Percentiles rank a stretch among this genome's conserved stretches.
phyloP scores from a whole-genome alignment of 768 basidiomycete species.

The Tulasnella calospora region DNA sequence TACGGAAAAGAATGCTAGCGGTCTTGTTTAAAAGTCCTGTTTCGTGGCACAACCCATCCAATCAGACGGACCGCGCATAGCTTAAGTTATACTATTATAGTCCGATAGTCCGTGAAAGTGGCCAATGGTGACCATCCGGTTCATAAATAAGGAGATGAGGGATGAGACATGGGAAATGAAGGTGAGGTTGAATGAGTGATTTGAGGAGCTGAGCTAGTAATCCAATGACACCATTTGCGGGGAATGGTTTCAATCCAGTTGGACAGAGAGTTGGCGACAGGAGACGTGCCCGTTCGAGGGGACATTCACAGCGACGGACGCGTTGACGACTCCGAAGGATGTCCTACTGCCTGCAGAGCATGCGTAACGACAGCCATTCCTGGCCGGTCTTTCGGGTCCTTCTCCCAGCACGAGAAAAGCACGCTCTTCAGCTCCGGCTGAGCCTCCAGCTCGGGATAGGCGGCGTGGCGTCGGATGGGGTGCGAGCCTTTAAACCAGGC shows the following conservation, averaged over 20 bases:
- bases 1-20: too few species aligned
- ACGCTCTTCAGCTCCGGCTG: background rate
- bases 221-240: background rate
- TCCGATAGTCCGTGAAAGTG: background rate
- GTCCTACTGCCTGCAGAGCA: background rate
- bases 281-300: background rate
- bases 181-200: background rate
- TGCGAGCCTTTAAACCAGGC: slow-evolving; percentile 1
- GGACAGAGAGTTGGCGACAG: background rate
- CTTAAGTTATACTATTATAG: background rate
- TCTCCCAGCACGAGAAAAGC: background rate
- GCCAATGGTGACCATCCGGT: background rate
- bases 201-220: background rate
- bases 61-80: background rate
- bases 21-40: too few species aligned
- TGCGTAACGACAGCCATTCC: background rate
- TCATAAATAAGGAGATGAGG: background rate
- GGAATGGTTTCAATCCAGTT: background rate
- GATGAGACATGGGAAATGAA: background rate
- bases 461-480: background rate
- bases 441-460: background rate
- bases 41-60: too few species aligned
- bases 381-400: background rate
- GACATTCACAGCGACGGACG: background rate
- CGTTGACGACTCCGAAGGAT: background rate